Evolutionary conservation across 2,329 filamentous ascomycete genomes (phyloP).

Genomic region (Beauveria varroae): DNA sequence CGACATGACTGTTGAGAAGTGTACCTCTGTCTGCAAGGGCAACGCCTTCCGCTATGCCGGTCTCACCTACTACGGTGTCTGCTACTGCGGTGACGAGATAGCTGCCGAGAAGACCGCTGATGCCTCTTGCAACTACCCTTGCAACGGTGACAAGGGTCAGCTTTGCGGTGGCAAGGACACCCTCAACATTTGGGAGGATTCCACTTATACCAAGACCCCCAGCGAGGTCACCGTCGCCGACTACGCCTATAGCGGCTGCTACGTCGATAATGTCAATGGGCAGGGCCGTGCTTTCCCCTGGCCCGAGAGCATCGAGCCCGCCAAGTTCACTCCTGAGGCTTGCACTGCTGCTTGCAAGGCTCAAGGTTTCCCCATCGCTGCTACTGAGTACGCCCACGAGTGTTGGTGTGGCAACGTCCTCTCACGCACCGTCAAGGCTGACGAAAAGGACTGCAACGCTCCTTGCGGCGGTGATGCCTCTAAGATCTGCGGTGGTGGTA

Average conservation of each 20-base stretch:
- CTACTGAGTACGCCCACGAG: constrained; percentile 38
- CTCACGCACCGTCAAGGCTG: constrained; percentile 35
- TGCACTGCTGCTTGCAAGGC: constrained; percentile 36
- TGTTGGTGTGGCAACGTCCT: constrained; percentile 47
- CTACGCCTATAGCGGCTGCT: constrained; percentile 58
- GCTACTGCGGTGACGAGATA: constrained; percentile 46
- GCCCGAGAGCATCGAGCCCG: constrained; percentile 28
- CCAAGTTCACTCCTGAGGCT: constrained; percentile 32
- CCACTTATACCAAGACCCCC: constrained; percentile 37
- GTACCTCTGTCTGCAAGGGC: constrained; percentile 42
- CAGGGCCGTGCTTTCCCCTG: constrained; percentile 38
- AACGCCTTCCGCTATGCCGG: constrained; percentile 45
- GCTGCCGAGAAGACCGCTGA: constrained; percentile 44
- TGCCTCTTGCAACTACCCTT: constrained; percentile 49
- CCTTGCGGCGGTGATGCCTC: constrained; percentile 41
- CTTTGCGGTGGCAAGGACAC: constrained; percentile 39
- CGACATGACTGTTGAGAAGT: constrained; percentile 41
- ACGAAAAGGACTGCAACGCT: constrained; percentile 37
- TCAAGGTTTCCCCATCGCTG: constrained; percentile 40
- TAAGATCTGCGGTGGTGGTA: constrained; percentile 36
- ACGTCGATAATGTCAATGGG: constrained; percentile 34
- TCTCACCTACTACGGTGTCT: constrained; percentile 43
- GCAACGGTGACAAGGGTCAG: constrained; percentile 38
- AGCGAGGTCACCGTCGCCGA: constrained; percentile 38
- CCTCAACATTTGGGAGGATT: constrained; percentile 42